These are phyloP conservation scores for Saccharum hybrid DNA, from an alignment of 202 grass and related monocot species.

Conservation along the genomic window DNA sequence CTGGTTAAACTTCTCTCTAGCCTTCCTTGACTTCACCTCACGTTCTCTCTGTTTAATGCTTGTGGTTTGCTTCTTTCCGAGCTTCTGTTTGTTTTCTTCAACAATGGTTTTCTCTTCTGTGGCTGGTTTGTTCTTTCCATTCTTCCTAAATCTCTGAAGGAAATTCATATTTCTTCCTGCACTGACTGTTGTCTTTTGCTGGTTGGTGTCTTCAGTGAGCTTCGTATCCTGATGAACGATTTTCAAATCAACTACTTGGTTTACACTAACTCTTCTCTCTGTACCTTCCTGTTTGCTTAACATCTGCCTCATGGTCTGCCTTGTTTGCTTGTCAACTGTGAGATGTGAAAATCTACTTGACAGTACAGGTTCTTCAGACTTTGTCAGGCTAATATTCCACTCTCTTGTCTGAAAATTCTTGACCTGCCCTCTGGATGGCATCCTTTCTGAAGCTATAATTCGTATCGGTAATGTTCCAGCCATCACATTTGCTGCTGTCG, in stretches of 20 bases:
- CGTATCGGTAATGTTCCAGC: conserved; percentile 45
- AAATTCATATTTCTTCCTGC: conserved; percentile 47
- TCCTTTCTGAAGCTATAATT: conserved; percentile 46
- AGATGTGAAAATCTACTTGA: conserved; percentile 30
- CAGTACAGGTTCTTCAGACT: conserved; percentile 35
- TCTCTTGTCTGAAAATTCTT: conserved; percentile 45
- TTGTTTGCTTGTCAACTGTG: conserved; percentile 39
- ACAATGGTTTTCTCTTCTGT: conserved; percentile 18
- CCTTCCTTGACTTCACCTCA: conserved; percentile 44
- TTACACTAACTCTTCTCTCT: conserved; percentile 40
- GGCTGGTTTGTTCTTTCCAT: conserved; percentile 4
- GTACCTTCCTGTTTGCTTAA: conserved; percentile 23
- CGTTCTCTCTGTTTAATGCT: conserved; percentile 35
- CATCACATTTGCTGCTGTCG: background rate
- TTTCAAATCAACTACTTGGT: conserved; percentile 22
- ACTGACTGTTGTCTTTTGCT: conserved; percentile 8
- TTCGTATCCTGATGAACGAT: conserved; percentile 36
- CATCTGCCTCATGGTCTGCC: conserved; percentile 42
- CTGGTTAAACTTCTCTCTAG: conserved; percentile 46
- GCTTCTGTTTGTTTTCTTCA: conserved; percentile 34
- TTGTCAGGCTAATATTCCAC: conserved; percentile 47
- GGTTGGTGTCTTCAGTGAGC: conserved; percentile 41
- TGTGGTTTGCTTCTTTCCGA: conserved; percentile 34
- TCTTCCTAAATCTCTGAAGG: conserved; percentile 45
- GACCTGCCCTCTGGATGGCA: conserved; percentile 32